Conservation (phyloP, 23 red algal genomes). For the Agarophyton chilense region DNA sequence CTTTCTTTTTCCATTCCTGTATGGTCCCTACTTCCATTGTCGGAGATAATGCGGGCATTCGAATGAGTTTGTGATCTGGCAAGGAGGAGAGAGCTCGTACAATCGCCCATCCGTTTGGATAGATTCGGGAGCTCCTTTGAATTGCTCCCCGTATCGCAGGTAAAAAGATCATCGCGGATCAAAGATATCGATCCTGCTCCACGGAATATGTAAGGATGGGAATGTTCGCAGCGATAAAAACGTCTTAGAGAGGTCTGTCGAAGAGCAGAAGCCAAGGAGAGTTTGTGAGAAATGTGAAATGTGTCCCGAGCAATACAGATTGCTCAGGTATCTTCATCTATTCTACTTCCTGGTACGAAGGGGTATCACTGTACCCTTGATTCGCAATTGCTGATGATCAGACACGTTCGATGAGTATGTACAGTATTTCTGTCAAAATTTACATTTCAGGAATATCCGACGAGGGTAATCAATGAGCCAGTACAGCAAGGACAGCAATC, state of each 20-base stretch:
- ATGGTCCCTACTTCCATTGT: constrained; percentile 95
- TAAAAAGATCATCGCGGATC: background rate
- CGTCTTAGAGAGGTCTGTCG: background rate
- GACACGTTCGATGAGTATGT: no score
- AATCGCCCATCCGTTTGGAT: constrained; percentile 31
- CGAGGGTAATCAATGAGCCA: no score
- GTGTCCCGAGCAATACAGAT: constrained; percentile 7
- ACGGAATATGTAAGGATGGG: background rate
- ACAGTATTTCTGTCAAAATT: background rate
- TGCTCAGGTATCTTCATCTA: background rate
- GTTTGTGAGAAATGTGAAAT: no score
- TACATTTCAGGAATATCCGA: background rate
- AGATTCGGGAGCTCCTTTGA: constrained; percentile 6
- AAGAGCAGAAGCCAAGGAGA: background rate
- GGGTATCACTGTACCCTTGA: no score
- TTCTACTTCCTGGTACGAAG: background rate
- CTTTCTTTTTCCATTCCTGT: constrained; percentile 83
- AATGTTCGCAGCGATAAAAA: background rate
- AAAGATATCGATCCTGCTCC: background rate
- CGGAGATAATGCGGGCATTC: constrained; percentile 93
- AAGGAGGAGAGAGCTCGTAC: constrained; percentile 53
- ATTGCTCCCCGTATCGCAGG: constrained; percentile 32
- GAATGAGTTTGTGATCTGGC: constrained; percentile 73
- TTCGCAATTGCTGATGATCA: no score
- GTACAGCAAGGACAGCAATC: no score